A percentile compares a stretch with the other conserved stretches of the same genome.
These are phyloP conservation scores for Arxiozyma bovina DNA, from an alignment of 1,139 yeast species.

Conservation along the genomic window DNA sequence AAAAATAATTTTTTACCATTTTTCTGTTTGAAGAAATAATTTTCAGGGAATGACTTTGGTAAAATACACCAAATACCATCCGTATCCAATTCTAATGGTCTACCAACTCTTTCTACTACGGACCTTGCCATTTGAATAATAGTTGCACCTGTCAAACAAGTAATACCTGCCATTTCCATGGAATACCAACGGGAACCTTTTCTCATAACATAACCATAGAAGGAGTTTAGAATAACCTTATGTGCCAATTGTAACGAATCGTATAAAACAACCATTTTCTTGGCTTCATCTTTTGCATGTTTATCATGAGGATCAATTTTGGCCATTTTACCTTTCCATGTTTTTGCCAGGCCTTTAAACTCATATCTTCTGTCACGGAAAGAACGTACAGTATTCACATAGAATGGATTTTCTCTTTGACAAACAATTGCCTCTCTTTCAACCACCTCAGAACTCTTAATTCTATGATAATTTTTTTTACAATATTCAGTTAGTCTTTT, in stretches of 20 bases:
- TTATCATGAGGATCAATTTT: slow-evolving; percentile 47
- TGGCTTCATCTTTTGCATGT: slow-evolving; percentile 68
- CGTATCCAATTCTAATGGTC: slow-evolving; percentile 93
- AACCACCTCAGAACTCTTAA: slow-evolving; percentile 73
- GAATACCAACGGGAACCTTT: slow-evolving; percentile 99
- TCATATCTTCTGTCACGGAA: slow-evolving; percentile 96
- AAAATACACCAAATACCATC: slow-evolving; percentile 99
- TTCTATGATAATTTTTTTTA: slow-evolving; percentile 71
- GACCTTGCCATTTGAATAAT: slow-evolving; percentile 95
- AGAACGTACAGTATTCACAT: slow-evolving; percentile 86
- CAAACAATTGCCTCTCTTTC: slow-evolving; percentile 92
- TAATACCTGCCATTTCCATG: slow-evolving; percentile 99
- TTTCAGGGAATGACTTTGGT: slow-evolving; percentile 89
- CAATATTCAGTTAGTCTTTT: slow-evolving; percentile 81
- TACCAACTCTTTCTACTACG: slow-evolving; percentile 86
- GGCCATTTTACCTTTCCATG: slow-evolving; percentile 79
- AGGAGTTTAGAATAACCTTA: slow-evolving; percentile 91
- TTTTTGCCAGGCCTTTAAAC: slow-evolving; percentile 86
- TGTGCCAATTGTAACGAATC: slow-evolving; percentile 96
- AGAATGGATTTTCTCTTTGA: slow-evolving; percentile 95
- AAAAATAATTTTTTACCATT: slow-evolving; percentile 71
- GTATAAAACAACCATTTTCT: slow-evolving; percentile 86
- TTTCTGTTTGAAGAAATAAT: slow-evolving; percentile 57
- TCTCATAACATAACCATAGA: slow-evolving; percentile 97
- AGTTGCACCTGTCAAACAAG: slow-evolving; percentile 95